Conservation (phyloP, 441 rosid genomes). For the Biscutella auriculata region DNA sequence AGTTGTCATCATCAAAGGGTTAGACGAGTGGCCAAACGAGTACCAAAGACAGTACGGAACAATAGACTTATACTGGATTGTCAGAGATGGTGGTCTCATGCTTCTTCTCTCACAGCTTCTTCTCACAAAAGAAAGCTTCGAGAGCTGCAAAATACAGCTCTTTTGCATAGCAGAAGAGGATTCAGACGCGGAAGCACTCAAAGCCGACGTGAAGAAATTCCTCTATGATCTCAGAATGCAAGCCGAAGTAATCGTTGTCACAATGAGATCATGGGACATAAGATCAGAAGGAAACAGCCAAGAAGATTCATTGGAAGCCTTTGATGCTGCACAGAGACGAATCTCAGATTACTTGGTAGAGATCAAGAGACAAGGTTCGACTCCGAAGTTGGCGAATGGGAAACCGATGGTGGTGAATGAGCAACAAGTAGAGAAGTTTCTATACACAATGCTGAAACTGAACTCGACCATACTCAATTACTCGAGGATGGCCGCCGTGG, state of each 20-base stretch:
- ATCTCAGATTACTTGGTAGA: constrained; percentile 55
- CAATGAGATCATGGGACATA: constrained; percentile 89
- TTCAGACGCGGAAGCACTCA: constrained; percentile 84
- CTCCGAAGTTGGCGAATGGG: constrained; percentile 54
- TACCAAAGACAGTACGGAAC: constrained; percentile 94
- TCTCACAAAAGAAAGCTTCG: constrained; percentile 93
- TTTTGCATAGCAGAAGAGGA: constrained; percentile 98
- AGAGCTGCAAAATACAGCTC: constrained; percentile 95
- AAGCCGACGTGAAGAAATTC: constrained; percentile 91
- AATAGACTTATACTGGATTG: constrained; percentile 95
- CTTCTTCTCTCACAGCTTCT: constrained; percentile 97
- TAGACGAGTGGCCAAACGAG: constrained; percentile 98
- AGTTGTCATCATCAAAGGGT: constrained; percentile 93
- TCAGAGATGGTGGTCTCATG: constrained; percentile 98
- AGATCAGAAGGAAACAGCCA: constrained; percentile 55
- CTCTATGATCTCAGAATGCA: constrained; percentile 98
- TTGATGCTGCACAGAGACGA: constrained; percentile 64
- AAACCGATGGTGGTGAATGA: constrained; percentile 67
- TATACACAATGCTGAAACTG: constrained; percentile 78
- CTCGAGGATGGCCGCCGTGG: constrained; percentile 96
- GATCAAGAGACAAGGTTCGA: constrained; percentile 39
- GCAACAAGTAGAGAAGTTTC: constrained; percentile 90
- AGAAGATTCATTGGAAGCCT: constrained; percentile 71
- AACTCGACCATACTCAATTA: constrained; percentile 76
- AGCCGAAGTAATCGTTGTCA: constrained; percentile 86